Base-by-base conservation (phyloP, 805 yeast species). In the Saccharomycopsis schoenii region DNA sequence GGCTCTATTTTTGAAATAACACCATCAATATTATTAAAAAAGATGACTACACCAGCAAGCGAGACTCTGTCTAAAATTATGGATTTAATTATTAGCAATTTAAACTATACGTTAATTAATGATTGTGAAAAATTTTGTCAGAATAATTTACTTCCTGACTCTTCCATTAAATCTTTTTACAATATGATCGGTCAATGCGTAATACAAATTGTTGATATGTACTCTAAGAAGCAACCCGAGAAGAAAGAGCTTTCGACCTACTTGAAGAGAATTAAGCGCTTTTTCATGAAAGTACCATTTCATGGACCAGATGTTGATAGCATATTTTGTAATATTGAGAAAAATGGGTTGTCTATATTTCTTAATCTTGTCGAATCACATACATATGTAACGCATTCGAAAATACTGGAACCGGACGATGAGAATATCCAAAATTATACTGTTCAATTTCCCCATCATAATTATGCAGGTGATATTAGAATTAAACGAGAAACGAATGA, bases 341-440 rank as follows among this genome's bases (percentile, higher is more conserved):
- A 47, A 43, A 57, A 57, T 37, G 55, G 55, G 9, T 15, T 57
- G 3, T 57, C 59, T 10, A 57, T 57, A n/a, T 57, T 57, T 37
- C 29, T 57, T 5, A 37, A 43, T 8, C 41, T 57, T 25, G 47
- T 19, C 39, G 57, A 39, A 37, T 24, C 41, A 9, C 21, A 55
- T 12, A 17, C 39, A 15, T 55, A 19, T 55, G 57, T 39, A n/a
- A 37, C 39, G 5, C 41, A 55, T 47, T 47, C 52, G 17, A 37
- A 54, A 54, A 54, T 54, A 24, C 34, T 11, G n/a, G 56, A 34
- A 17, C 21, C 24, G 3, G 56, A 54, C 29, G 41, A 34, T 37
- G 56, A 54, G 10, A 29, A 54, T 54, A 37, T 14, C 5, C 55
- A 37, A n/a, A 51, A 34, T 34, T 3, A 34, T 34, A n/a, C 41